Conservation (phyloP, 1,139 yeast species). For the Candida albicans region DNA sequence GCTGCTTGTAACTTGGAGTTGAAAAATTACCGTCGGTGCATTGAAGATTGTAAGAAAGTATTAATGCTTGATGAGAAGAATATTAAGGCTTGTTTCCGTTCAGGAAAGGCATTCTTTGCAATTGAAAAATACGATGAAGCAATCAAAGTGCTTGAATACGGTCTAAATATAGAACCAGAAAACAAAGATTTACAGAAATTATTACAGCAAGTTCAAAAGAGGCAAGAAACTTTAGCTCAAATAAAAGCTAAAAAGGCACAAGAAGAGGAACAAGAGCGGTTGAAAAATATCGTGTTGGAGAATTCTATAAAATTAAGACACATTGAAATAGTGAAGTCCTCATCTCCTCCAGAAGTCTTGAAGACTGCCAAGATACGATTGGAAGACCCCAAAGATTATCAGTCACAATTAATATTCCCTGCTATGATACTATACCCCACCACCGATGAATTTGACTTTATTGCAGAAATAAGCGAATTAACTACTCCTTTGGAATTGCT, state of each 20-base stretch:
- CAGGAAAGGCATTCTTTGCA: constrained; percentile 76
- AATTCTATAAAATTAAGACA: constrained; percentile 60
- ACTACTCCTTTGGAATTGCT: constrained; percentile 61
- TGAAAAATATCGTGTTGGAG: constrained; percentile 38
- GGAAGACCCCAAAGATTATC: constrained; percentile 71
- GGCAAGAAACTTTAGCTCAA: constrained; percentile 36
- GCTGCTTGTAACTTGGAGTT: constrained; percentile 91
- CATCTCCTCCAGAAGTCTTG: constrained; percentile 50
- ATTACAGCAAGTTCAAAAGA: constrained; percentile 37
- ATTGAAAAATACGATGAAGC: constrained; percentile 76
- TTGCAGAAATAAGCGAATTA: constrained; percentile 72
- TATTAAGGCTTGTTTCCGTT: constrained; percentile 81
- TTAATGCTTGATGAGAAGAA: constrained; percentile 65
- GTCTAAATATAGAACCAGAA: constrained; percentile 55
- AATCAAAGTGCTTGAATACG: constrained; percentile 62
- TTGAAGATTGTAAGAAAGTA: constrained; percentile 81
- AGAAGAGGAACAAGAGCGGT: constrained; percentile 31
- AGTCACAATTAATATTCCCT: constrained; percentile 78
- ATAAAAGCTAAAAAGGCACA: constrained; percentile 32
- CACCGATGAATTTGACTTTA: constrained; percentile 78
- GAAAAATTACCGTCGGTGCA: constrained; percentile 80
- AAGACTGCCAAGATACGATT: constrained; percentile 52
- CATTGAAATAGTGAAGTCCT: constrained; percentile 47
- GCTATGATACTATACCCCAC: constrained; percentile 82
- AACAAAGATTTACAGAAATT: constrained; percentile 54